Evolutionary conservation across 2,329 filamentous ascomycete genomes (phyloP).

Genomic region (Penicillium rolfsii): DNA sequence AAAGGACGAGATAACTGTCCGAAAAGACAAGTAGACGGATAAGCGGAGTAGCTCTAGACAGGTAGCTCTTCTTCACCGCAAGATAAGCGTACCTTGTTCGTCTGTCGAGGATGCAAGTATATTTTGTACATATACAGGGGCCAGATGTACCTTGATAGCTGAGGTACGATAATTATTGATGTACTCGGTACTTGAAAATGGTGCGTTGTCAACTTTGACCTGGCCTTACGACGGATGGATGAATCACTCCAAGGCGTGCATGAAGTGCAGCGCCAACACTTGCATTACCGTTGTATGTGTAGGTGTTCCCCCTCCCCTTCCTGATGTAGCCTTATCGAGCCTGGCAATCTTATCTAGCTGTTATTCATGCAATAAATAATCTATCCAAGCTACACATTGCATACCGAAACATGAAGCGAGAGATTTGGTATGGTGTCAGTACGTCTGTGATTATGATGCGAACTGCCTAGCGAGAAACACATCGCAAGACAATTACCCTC

Average conservation of each 20-base stretch:
- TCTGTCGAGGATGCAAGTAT: background rate
- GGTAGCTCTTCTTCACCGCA: slow-evolving; percentile 1
- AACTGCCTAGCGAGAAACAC: background rate
- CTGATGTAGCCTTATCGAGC: background rate
- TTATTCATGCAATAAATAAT: background rate
- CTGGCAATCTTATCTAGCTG: background rate
- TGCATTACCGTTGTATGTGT: background rate
- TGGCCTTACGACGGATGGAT: background rate
- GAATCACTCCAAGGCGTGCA: background rate
- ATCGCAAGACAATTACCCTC: background rate
- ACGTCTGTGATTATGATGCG: background rate
- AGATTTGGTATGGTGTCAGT: too few relatives aligned
- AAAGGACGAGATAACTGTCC: background rate
- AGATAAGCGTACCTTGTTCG: background rate
- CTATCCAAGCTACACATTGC: background rate
- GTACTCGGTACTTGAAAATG: background rate
- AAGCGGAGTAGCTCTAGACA: background rate
- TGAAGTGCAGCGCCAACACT: background rate
- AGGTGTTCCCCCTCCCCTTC: background rate
- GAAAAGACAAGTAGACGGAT: too few relatives aligned
- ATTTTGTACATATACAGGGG: background rate
- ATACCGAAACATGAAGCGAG: background rate
- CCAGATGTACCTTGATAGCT: background rate
- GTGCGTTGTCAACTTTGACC: background rate
- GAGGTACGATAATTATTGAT: background rate